phyloP scores from a whole-genome alignment of 495 filamentous ascomycete species.

The Melanomma pulvis-pyrius region DNA sequence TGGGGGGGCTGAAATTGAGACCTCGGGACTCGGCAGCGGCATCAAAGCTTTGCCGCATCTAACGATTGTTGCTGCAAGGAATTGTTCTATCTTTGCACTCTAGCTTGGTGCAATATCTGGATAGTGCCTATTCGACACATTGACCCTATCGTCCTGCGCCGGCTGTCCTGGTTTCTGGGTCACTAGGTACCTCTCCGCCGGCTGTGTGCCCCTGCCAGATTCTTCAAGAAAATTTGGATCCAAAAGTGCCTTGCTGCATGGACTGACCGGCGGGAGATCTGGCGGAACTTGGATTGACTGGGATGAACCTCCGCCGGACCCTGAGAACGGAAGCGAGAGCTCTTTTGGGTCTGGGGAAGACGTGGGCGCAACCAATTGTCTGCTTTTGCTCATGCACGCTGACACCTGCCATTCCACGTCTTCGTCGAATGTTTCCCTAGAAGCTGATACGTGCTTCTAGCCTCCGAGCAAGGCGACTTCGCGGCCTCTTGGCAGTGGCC shows the following conservation, averaged over 20 bases:
- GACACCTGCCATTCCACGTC: not conserved
- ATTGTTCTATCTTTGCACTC: too few relatives aligned
- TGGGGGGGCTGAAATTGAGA: too few relatives aligned
- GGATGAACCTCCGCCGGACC: not conserved
- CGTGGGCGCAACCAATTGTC: not conserved
- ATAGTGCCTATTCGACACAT: too few relatives aligned
- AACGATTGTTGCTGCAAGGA: too few relatives aligned
- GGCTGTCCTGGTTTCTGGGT: not conserved
- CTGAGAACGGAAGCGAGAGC: not conserved
- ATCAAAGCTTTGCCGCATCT: too few relatives aligned
- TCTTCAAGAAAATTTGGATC: not conserved
- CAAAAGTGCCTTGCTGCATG: not conserved
- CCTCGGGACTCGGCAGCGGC: too few relatives aligned
- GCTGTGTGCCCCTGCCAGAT: not conserved
- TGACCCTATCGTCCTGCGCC: too few relatives aligned
- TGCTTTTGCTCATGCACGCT: not conserved
- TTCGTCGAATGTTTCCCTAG: not conserved
- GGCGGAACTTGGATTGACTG: not conserved
- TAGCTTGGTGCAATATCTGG: too few relatives aligned
- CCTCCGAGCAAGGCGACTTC: not conserved
- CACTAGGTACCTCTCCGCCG: not conserved
- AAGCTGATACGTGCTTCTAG: not conserved
- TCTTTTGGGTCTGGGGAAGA: not conserved
- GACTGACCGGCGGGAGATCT: not conserved
- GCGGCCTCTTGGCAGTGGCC: not conserved